phyloP scores from a whole-genome alignment of 2,329 filamentous ascomycete genomes.

The Phialophora tarda region DNA sequence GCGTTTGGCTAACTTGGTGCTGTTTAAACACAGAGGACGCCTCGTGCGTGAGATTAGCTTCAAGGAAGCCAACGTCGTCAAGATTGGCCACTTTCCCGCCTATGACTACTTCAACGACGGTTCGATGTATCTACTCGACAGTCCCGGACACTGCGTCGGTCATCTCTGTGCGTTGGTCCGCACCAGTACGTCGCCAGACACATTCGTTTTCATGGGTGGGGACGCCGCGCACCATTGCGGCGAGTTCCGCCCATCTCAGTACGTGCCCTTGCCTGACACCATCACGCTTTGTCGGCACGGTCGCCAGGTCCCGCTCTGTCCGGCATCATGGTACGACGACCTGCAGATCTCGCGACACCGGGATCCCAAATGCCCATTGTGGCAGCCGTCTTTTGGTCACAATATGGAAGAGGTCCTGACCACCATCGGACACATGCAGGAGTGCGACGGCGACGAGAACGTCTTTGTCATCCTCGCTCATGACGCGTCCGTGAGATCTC shows the following conservation, averaged over 20 bases:
- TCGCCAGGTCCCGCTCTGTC: slow-evolving; percentile 14
- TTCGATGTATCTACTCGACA: slow-evolving; percentile 51
- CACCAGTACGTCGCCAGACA: slow-evolving; percentile 42
- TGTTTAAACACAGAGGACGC: slow-evolving; percentile 30
- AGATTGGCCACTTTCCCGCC: slow-evolving; percentile 48
- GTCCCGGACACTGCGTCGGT: slow-evolving; percentile 55
- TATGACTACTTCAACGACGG: slow-evolving; percentile 49
- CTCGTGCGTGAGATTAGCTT: slow-evolving; percentile 38
- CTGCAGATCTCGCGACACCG: slow-evolving; percentile 26
- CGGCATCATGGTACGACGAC: slow-evolving; percentile 22
- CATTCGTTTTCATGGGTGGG: slow-evolving; percentile 53
- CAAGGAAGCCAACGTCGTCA: slow-evolving; percentile 8
- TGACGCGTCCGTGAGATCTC: slow-evolving; percentile 38
- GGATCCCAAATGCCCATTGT: slow-evolving; percentile 32
- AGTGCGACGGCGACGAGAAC: slow-evolving; percentile 41
- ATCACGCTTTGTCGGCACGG: slow-evolving; percentile 29
- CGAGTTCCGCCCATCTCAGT: slow-evolving; percentile 46
- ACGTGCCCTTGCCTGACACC: slow-evolving; percentile 45
- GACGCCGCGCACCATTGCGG: slow-evolving; percentile 54
- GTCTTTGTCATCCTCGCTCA: slow-evolving; percentile 45
- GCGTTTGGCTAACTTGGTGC: too few relatives aligned
- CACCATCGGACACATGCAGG: slow-evolving; percentile 39
- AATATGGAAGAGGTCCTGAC: slow-evolving; percentile 41
- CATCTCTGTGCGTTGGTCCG: slow-evolving; percentile 58
- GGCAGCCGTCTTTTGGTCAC: slow-evolving; percentile 39